Base-by-base conservation (phyloP, 345 rosid species). In the Dovyalis caffra region DNA sequence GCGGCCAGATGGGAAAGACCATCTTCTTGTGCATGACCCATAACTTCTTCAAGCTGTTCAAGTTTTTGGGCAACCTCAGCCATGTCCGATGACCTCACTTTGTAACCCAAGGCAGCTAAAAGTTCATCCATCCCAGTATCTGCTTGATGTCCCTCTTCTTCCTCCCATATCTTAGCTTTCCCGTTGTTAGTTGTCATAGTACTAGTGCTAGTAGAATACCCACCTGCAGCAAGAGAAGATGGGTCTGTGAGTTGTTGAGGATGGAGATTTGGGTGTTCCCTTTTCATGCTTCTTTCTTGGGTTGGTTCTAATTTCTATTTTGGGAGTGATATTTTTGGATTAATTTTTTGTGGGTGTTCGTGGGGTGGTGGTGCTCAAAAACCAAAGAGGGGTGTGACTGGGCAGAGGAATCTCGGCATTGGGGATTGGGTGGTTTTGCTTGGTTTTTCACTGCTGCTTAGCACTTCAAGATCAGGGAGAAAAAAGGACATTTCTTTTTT, bases 31-130 rank as follows among this genome's bases (percentile, higher is more conserved):
- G 76, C 88, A 69, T 74, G 77, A 31, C 89, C 82, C 91, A 93
- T 86, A 60, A 81, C 91, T 43, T 86, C 82, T 74, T 93, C 98
- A 16, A 93, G 84, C 78, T 86, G 97, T 56, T 91, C 98, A 1
- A 93, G 90, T 82, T 93, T 93, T 25, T 83, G 86, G 15, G 97
- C 98, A 10, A 93, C 97, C n/a, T 90, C 97, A 0, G 86, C 95
- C 98, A 93, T 91, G 78, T 93, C 98, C 7, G 97, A 86, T 11
- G 93, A 78, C 75, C 80, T 79, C 0, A 93, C 98, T 29, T 88
- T 88, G 87, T 93, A 93, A 2, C 98, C 98, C 63, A 91, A 43
- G 23, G 83, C 87, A 6, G 91, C 94, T 26, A 93, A 76, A 5
- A 90, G 86, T 83, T 91, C 98, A n/a, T 93, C 98, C 92, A 89